These are phyloP conservation scores for Chalciporus pseudorubinellus DNA, from an alignment of 768 basidiomycete genomes.

Conservation along the genomic window DNA sequence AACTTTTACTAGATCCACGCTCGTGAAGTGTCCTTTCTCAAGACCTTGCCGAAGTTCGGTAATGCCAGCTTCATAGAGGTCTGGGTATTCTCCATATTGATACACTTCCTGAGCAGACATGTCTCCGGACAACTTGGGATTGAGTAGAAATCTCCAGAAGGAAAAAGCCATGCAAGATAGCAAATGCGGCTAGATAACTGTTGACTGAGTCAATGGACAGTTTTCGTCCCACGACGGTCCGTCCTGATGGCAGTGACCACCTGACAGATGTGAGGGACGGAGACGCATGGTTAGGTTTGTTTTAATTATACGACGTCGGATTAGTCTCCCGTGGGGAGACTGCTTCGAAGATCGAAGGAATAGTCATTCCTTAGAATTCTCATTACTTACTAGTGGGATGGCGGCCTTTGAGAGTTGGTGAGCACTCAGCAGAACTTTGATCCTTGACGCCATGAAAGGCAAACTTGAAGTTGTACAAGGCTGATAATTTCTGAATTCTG, in stretches of 20 bases:
- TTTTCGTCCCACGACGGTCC: not conserved
- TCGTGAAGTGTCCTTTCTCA: constrained; percentile 49
- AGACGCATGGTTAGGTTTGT: not conserved
- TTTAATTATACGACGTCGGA: not conserved
- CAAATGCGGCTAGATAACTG: not conserved
- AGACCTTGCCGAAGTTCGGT: constrained; percentile 54
- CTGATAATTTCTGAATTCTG: too few species aligned
- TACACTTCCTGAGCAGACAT: constrained; percentile 6
- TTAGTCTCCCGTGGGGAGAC: too few species aligned
- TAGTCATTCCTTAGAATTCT: too few species aligned
- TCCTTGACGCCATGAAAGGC: too few species aligned
- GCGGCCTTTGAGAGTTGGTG: too few species aligned
- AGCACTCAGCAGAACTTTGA: too few species aligned
- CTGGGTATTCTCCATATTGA: constrained; percentile 38
- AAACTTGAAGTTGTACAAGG: too few species aligned
- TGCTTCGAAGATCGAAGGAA: too few species aligned
- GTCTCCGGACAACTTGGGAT: constrained; percentile 10
- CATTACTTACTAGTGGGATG: too few species aligned
- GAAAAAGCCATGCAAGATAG: not conserved
- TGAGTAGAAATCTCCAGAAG: constrained; percentile 5
- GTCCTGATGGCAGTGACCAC: not conserved
- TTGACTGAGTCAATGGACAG: not conserved
- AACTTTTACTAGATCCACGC: constrained; percentile 64
- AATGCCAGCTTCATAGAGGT: constrained; percentile 62
- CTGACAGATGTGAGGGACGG: not conserved